Base-by-base conservation (phyloP, 495 filamentous ascomycete species). In the Xanthoparmelia taractica region DNA sequence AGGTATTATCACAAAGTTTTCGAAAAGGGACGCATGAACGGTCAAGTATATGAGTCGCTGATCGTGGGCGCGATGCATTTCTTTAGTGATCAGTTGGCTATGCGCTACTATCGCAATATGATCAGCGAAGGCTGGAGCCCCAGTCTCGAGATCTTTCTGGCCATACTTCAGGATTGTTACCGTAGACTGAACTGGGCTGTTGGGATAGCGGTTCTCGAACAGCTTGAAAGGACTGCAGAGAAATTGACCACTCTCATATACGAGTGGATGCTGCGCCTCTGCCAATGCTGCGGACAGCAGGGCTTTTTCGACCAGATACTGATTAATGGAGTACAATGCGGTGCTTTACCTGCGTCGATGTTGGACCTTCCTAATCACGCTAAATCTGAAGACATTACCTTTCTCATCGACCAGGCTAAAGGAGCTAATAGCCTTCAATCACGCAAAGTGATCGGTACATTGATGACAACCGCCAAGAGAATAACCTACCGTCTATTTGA, bases 121-220 rank as follows among this genome's bases (percentile, higher is more conserved):
- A 38, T 67, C 41, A 63, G 54, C 37, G 69, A 71, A 29, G 69
- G 69, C 17, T 68, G 66, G 66, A 52, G 60, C 12, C 38, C 65
- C 18, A 60, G 52, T 41, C 23, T 60, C 31, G 58, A 61, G 23
- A 57, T 71, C n/a, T 52, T 62, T 12, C 45, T 48, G 37, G 54
- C 41, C n/a, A 65, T 71, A 10, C 63, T 71, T 8, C 43, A 63
- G 37, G 20, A 63, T n/a, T 69, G 64, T 41, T 55, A 45, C 31
- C 33, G 60, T 7, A 55, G 43, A 27, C 20, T 18, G 17, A 63
- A 71, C 40, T 68, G 65, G 58, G 52, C 59, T 20, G 57, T 47
- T 6, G 69, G 64, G 8, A 29, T n/a, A n/a, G 33, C 54, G 15
- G 36, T 67, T 7, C 67, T 67, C 65, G 23, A 63, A 33, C 57